phyloP scores from a whole-genome alignment of 352 stramenopile genomes.

The Aphanomyces invadans region DNA sequence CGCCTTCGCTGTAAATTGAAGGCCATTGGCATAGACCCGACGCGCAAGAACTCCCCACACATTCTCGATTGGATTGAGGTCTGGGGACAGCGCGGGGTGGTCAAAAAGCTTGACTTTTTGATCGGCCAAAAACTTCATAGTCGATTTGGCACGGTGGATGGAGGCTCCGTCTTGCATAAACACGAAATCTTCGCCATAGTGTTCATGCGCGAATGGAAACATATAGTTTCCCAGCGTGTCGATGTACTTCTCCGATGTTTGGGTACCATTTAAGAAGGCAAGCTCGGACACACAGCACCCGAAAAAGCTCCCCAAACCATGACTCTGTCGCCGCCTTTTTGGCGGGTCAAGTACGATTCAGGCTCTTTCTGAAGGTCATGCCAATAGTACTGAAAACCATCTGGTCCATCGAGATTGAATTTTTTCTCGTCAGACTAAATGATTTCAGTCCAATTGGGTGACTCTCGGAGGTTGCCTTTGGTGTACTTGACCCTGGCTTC shows the following conservation, averaged over 20 bases:
- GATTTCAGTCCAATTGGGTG: background rate
- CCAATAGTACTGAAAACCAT: conserved; percentile 2
- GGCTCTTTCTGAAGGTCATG: background rate
- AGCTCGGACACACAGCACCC: background rate
- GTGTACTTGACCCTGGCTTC: background rate
- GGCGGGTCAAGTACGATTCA: background rate
- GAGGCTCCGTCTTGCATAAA: background rate
- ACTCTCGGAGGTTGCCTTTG: background rate
- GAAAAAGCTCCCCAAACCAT: background rate
- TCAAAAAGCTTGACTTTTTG: background rate
- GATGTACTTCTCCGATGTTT: background rate
- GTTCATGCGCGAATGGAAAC: background rate
- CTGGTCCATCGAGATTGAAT: conserved; percentile 1
- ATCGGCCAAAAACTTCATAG: background rate
- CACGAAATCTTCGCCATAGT: background rate
- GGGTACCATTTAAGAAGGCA: background rate
- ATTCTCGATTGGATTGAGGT: conserved; percentile 1
- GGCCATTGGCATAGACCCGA: background rate
- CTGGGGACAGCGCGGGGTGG: background rate
- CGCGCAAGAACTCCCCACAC: background rate
- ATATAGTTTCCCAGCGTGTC: background rate
- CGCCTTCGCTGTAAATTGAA: background rate
- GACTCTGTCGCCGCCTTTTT: background rate
- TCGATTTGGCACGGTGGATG: background rate
- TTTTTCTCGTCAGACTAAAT: background rate